Base-by-base conservation (phyloP, 2,329 filamentous ascomycete species). In the Neophaeococcomyces mojaviensis region DNA sequence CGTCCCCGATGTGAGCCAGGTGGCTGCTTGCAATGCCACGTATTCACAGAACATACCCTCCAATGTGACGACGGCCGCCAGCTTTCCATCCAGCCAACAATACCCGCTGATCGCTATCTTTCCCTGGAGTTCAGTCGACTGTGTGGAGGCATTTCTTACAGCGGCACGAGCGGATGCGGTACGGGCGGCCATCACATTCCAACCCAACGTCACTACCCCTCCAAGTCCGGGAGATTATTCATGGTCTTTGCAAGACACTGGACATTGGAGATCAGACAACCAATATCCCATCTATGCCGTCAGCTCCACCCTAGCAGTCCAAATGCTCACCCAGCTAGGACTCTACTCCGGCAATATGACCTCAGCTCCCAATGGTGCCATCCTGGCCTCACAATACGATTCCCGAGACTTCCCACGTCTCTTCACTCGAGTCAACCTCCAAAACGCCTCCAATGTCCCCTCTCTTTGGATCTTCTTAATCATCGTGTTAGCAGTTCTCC, bases 221-320 rank as follows among this genome's bases (percentile, higher is more conserved):
- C 86, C 89, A 4, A 68, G 77, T 3, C 68, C 75, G 9, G 77
- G 77, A 46, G 80, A 85, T 34, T 60, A 72, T 1, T 67, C 72
- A 2, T 96, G 90, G 90, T 69, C 78, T 49, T 69, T 94, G 15
- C 69, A 78, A 13, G 84, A 88, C 59, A 74, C 73, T 12, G 79
- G 76, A 10, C 68, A 68, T n/a, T 96, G 88, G 88, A 84, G 80
- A 61, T 65, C 68, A 1, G 66, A 71, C n/a, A 83, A 83, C 58
- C 71, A 76, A 22, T 95, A 81, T 57, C 89, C 90, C 0, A 79
- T 95, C 10, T 96, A 92, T 65, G 88, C 86, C 33, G 70, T 97
- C 13, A 77, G 87, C 0, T 81, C 84, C 5, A 64, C 70, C 8
- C 73, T 78, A 16, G 90, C 88, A 18, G 64, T 68, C 10, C 69